A percentile compares a stretch with the other conserved stretches of the same genome.
These are phyloP conservation scores for Arthrobotrys sphaeroides DNA, from an alignment of 2,329 filamentous ascomycete species.

Conservation along the genomic window DNA sequence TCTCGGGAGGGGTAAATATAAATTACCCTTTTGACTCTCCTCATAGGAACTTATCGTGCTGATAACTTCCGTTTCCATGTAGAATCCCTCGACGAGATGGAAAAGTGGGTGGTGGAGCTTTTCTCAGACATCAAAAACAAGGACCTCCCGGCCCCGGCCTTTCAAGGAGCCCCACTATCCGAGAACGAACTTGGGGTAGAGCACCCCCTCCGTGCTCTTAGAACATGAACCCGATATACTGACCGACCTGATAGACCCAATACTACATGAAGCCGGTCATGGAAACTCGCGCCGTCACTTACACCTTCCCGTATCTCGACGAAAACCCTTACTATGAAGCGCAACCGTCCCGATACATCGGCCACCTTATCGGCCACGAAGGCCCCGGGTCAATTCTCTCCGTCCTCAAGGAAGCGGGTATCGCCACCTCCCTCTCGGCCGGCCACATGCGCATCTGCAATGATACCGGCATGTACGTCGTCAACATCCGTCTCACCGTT, in stretches of 20 bases:
- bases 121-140: conserved; percentile 86
- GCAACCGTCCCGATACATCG: conserved; percentile 84
- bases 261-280: conserved; percentile 91
- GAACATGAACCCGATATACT: neutral
- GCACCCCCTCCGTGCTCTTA: neutral
- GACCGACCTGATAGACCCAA: conserved; percentile 65
- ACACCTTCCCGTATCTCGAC: conserved; percentile 85
- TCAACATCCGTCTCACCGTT: conserved; percentile 81
- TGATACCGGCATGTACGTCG: conserved; percentile 81
- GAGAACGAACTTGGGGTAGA: conserved; percentile 66
- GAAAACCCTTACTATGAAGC: conserved; percentile 81
- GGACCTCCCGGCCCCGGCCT: conserved; percentile 67
- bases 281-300: conserved; percentile 80
- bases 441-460: conserved; percentile 80
- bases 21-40: neutral
- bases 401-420: conserved; percentile 88
- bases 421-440: conserved; percentile 83
- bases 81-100: conserved; percentile 81
- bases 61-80: neutral
- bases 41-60: neutral
- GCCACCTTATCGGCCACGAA: conserved; percentile 90
- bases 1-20: conserved; percentile 69
- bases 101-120: conserved; percentile 83
- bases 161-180: conserved; percentile 67
- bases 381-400: conserved; percentile 91